A percentile compares a stretch with the other conserved stretches of the same genome.
phyloP scores from a whole-genome alignment of 2,329 filamentous ascomycete genomes.

The Fusarium sp. region DNA sequence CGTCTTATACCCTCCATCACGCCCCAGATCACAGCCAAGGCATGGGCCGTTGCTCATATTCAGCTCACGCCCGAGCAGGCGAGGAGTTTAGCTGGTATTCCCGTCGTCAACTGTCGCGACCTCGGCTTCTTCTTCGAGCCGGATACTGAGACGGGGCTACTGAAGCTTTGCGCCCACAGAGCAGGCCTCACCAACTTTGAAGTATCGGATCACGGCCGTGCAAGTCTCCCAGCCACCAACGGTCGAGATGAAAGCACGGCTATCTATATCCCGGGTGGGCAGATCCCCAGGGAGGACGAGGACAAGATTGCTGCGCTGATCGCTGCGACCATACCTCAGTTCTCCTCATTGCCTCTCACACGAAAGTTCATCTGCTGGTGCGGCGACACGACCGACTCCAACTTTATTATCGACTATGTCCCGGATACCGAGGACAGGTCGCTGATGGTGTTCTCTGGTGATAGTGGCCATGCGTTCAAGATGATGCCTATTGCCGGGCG shows the following conservation, averaged over 20 bases:
- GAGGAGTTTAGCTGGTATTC: conserved; percentile 64
- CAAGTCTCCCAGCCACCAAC: conserved; percentile 53
- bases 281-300: conserved; percentile 65
- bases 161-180: conserved; percentile 70
- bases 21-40: conserved; percentile 63
- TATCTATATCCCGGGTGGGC: neutral
- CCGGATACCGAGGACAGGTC: conserved; percentile 55
- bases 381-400: conserved; percentile 68
- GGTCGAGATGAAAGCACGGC: conserved; percentile 29
- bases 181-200: conserved; percentile 63
- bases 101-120: conserved; percentile 69
- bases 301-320: conserved; percentile 60
- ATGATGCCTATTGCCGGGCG: conserved; percentile 68
- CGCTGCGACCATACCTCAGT: conserved; percentile 60
- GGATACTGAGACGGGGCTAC: conserved; percentile 64
- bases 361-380: conserved; percentile 69
- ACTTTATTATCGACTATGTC: conserved; percentile 69
- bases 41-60: conserved; percentile 69
- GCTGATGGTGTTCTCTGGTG: conserved; percentile 64
- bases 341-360: conserved; percentile 65
- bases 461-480: conserved; percentile 72
- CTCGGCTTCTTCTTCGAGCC: conserved; percentile 74
- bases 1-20: conserved; percentile 60
- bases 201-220: conserved; percentile 25
- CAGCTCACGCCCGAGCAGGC: conserved; percentile 66